Percentiles rank a stretch among this genome's conserved stretches.
Evolutionary conservation across 208 protist species (phyloP).

Genomic region (Trypanosoma rangeli): DNA sequence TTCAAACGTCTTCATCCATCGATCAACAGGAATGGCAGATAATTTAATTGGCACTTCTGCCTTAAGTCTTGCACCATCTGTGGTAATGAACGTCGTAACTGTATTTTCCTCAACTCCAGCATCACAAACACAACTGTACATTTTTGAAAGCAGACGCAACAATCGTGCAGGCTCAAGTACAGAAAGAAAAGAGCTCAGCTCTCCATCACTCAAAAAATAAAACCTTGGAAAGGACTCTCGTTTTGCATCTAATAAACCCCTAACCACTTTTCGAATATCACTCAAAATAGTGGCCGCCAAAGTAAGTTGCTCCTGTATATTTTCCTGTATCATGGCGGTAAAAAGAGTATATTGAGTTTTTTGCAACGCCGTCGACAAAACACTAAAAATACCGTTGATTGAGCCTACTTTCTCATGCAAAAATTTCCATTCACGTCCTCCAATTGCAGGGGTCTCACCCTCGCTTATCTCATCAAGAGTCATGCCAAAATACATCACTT

Average conservation of each 20-base stretch:
- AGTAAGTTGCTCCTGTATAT: constrained; percentile 87
- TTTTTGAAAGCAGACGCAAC: constrained; percentile 48
- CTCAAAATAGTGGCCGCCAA: constrained; percentile 87
- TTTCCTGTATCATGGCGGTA: constrained; percentile 90
- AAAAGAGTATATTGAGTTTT: constrained; percentile 91
- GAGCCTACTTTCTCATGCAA: constrained; percentile 28
- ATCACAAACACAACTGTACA: constrained; percentile 60
- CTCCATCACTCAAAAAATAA: constrained; percentile 88
- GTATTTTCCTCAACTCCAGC: constrained; percentile 39
- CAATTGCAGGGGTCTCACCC: constrained; percentile 1
- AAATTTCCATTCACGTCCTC: constrained; percentile 32
- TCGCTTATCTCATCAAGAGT: constrained; percentile 20
- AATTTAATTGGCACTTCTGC: constrained; percentile 37
- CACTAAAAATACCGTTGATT: constrained; percentile 28
- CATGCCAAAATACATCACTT: constrained; percentile 26
- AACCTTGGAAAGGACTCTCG: constrained; percentile 91
- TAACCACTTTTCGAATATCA: constrained; percentile 86
- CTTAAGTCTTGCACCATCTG: constrained; percentile 52
- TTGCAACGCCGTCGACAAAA: constrained; percentile 36
- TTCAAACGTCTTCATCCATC: constrained; percentile 78
- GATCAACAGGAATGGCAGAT: constrained; percentile 43
- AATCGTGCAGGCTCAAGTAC: constrained; percentile 44
- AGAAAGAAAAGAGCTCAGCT: constrained; percentile 83
- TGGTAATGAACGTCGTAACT: constrained; percentile 47
- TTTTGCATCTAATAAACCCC: constrained; percentile 91